Evolutionary conservation across 2,329 filamentous ascomycete species (phyloP).

Genomic region (Pseudogymnoascus sp.): DNA sequence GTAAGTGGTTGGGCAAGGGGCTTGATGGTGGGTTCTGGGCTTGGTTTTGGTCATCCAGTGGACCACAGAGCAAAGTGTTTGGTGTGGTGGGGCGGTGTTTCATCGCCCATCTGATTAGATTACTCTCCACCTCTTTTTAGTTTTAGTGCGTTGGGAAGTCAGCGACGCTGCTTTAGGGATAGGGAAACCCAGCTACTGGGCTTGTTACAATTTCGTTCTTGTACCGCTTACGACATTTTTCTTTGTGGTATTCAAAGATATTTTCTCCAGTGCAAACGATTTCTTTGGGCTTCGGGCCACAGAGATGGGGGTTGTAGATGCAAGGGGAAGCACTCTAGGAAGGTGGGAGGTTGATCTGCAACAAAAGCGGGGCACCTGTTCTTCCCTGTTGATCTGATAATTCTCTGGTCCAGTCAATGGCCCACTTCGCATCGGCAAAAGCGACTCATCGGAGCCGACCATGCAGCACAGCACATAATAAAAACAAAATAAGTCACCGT

Average conservation of each 20-base stretch:
- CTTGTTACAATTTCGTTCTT: not conserved
- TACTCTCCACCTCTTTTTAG: not conserved
- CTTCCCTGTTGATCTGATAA: conserved; percentile 3
- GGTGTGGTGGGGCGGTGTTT: conserved; percentile 2
- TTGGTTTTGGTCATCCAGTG: not conserved
- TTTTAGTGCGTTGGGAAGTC: not conserved
- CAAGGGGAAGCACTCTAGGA: not conserved
- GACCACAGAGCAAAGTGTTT: not conserved
- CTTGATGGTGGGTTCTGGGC: not conserved
- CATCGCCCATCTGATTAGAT: conserved; percentile 8
- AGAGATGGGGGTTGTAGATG: not conserved
- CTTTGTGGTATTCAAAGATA: not conserved
- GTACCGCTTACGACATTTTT: not conserved
- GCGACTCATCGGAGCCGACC: not conserved
- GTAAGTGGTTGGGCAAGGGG: not conserved
- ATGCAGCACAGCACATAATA: not conserved
- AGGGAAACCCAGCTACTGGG: not conserved
- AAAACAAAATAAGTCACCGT: not conserved
- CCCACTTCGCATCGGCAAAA: not conserved
- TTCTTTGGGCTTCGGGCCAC: not conserved
- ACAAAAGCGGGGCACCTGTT: not conserved
- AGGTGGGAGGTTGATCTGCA: conserved; percentile 1
- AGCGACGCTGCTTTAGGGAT: not conserved
- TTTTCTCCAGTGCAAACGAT: not conserved
- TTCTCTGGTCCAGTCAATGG: not conserved